A percentile compares a stretch with the other conserved stretches of the same genome.
phyloP scores from a whole-genome alignment of 1,284 basidiomycete species.

The Porogramme epimiltina region DNA sequence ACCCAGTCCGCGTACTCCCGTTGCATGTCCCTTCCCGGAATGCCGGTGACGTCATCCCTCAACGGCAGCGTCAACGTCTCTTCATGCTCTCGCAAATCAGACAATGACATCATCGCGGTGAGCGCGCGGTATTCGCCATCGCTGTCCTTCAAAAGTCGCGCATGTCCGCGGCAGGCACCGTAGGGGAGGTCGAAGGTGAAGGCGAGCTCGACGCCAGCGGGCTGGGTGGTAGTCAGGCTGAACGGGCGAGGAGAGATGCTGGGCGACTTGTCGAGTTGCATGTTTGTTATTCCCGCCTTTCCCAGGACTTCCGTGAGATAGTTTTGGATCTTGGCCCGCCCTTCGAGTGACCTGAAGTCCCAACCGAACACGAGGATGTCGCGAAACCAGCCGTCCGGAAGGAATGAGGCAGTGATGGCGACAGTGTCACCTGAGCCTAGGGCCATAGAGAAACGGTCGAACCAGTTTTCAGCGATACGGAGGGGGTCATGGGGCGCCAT shows the following conservation, averaged over 20 bases:
- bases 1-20: constrained; percentile 19
- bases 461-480: constrained; percentile 45
- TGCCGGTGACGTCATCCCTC: constrained; percentile 9
- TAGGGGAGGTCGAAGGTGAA: constrained; percentile 44
- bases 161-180: constrained; percentile 39
- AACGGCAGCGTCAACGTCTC: constrained; percentile 16
- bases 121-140: constrained; percentile 21
- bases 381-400: constrained; percentile 50
- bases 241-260: constrained; percentile 16
- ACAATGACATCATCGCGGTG: constrained; percentile 26
- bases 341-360: constrained; percentile 61
- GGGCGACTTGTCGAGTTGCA: constrained; percentile 28
- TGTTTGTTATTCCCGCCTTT: constrained; percentile 21
- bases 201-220: constrained; percentile 23
- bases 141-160: constrained; percentile 31
- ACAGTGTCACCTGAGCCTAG: constrained; percentile 36
- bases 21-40: constrained; percentile 11
- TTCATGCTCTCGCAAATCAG: constrained; percentile 33
- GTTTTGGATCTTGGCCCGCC: constrained; percentile 37
- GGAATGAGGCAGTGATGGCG: constrained; percentile 38
- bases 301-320: constrained; percentile 42
- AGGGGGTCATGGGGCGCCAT: constrained; percentile 9
- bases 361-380: constrained; percentile 64
- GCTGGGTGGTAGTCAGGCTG: constrained; percentile 12
- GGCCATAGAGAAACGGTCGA: constrained; percentile 40